These are phyloP conservation scores for Corymbia maculata DNA, from an alignment of 345 rosid species.

Conservation along the genomic window DNA sequence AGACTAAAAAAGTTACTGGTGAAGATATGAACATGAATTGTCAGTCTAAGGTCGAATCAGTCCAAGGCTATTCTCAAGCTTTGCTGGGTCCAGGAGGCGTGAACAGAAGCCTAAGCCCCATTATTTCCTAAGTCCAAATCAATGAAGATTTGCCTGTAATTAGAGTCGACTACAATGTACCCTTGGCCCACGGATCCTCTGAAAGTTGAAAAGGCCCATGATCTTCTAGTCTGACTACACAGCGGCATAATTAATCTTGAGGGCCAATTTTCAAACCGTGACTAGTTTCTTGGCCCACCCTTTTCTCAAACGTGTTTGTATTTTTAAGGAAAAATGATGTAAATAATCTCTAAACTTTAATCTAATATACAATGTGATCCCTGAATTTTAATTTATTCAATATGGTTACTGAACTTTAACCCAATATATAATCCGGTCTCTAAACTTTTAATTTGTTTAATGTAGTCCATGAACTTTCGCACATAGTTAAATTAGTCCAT, in stretches of 20 bases:
- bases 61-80: neutral
- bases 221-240: neutral
- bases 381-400: too few relatives aligned
- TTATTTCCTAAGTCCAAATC: neutral
- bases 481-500: neutral
- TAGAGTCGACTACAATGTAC: neutral
- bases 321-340: rapidly evolving
- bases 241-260: neutral
- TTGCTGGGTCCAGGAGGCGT: neutral
- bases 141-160: too few relatives aligned
- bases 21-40: neutral
- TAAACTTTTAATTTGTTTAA: too few relatives aligned
- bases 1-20: neutral
- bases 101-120: neutral
- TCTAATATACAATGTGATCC: rapidly evolving
- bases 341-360: too few relatives aligned
- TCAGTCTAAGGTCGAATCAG: neutral
- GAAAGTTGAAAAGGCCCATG: neutral
- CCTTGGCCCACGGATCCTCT: neutral
- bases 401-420: too few relatives aligned
- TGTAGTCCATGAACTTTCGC: too few relatives aligned
- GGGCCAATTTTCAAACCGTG: neutral
- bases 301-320: rapidly evolving
- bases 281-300: neutral
- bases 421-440: rapidly evolving